These are phyloP conservation scores for Blastocladiella britannica DNA, from an alignment of 192 early-diverging fungal species.

Conservation along the genomic window DNA sequence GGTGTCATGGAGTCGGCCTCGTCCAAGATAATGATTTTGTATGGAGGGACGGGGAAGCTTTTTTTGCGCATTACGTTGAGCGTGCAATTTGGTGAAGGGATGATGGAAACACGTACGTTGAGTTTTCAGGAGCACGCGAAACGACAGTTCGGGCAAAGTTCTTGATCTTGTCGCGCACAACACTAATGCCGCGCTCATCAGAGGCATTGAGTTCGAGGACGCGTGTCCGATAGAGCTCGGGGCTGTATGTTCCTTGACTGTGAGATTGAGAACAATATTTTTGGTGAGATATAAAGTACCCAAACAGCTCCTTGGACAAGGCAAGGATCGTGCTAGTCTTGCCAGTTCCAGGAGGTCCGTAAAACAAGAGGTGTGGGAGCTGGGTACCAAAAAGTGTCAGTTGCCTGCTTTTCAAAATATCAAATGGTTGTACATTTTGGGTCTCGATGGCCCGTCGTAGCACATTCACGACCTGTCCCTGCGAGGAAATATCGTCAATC, in stretches of 20 bases:
- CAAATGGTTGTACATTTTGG: conserved; percentile 43
- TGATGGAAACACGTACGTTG: too few species aligned
- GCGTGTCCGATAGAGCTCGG: conserved; percentile 49
- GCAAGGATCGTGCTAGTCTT: conserved; percentile 93
- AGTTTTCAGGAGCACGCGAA: conserved; percentile 4
- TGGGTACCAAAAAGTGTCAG: conserved; percentile 9
- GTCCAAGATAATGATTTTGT: conserved; percentile 89
- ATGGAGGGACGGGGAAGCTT: conserved; percentile 50
- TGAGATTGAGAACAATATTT: too few species aligned
- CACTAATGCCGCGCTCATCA: conserved; percentile 88
- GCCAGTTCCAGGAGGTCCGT: conserved; percentile 94
- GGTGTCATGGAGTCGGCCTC: conserved; percentile 93
- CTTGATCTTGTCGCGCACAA: conserved; percentile 82
- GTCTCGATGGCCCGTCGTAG: conserved; percentile 66
- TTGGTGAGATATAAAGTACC: too few species aligned
- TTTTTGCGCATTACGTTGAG: conserved; percentile 3
- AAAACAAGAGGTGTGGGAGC: conserved; percentile 90
- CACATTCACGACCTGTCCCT: conserved; percentile 71
- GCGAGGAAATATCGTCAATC: conserved; percentile 69
- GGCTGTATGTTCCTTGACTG: conserved; percentile 33
- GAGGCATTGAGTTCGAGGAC: conserved; percentile 91
- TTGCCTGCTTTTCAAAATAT: background rate
- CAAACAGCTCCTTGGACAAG: conserved; percentile 61
- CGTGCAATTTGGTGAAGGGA: conserved; percentile 1
- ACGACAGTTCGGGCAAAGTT: conserved; percentile 68